These are phyloP conservation scores for Nemania sp. DNA, from an alignment of 2,329 filamentous ascomycete genomes.

Conservation along the genomic window DNA sequence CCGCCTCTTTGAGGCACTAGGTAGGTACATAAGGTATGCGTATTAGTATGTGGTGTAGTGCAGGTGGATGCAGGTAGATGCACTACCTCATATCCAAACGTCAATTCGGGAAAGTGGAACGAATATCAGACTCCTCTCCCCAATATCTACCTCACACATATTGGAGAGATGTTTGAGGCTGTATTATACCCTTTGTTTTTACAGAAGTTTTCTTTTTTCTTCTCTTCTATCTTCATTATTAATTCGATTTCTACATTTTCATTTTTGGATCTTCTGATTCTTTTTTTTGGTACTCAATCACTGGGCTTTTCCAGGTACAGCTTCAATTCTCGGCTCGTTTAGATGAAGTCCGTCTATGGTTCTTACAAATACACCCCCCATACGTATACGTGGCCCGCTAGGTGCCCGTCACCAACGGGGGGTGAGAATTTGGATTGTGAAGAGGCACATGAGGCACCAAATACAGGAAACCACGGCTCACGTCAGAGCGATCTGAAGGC, in stretches of 20 bases:
- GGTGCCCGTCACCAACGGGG: conserved; percentile 15
- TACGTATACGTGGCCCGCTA: conserved; percentile 28
- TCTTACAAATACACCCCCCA: conserved; percentile 23
- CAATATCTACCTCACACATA: background rate
- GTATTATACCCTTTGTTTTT: too few relatives aligned
- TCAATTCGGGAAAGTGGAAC: conserved; percentile 13
- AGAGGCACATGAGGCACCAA: conserved; percentile 18
- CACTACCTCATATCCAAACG: background rate
- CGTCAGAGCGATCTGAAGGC: conserved; percentile 23
- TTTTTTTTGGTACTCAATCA: background rate
- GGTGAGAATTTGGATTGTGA: conserved; percentile 15
- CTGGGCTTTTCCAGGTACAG: background rate
- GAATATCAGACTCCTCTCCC: conserved; percentile 13
- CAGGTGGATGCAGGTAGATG: too few relatives aligned
- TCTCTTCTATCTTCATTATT: background rate
- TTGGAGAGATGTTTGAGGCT: background rate
- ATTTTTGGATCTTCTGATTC: background rate
- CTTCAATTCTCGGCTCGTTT: background rate
- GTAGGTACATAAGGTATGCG: too few relatives aligned
- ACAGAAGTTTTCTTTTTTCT: background rate
- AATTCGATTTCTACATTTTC: background rate
- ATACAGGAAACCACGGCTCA: conserved; percentile 27
- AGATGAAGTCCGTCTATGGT: conserved; percentile 14
- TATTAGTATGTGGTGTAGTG: too few relatives aligned
- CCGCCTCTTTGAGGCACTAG: too few relatives aligned